phyloP scores from a whole-genome alignment of 1,139 yeast species.

The Taphrina pruni region DNA sequence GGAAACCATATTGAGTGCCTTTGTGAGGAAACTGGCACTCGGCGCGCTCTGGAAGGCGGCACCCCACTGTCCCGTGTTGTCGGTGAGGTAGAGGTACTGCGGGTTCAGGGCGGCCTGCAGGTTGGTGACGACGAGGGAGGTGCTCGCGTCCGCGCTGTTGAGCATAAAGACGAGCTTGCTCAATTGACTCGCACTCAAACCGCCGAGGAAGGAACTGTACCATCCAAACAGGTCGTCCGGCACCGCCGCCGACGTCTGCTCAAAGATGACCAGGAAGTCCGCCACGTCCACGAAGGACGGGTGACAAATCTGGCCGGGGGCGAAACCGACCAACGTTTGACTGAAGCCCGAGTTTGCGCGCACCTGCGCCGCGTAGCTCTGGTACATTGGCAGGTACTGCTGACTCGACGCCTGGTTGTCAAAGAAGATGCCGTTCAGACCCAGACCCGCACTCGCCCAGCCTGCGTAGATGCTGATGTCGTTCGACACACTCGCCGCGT shows the following conservation, averaged over 20 bases:
- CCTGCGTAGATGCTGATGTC: slow-evolving; percentile 30
- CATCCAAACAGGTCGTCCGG: slow-evolving; percentile 22
- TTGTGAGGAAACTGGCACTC: slow-evolving; percentile 3
- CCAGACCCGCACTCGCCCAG: slow-evolving; percentile 6
- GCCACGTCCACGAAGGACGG: slow-evolving; percentile 22
- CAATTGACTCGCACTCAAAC: slow-evolving; percentile 16
- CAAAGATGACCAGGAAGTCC: slow-evolving; percentile 30
- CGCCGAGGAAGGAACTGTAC: slow-evolving; percentile 25
- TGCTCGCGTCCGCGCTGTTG: slow-evolving; percentile 15
- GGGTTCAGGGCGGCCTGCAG: slow-evolving; percentile 24
- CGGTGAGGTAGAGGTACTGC: slow-evolving; percentile 21
- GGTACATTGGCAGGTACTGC: slow-evolving; percentile 14
- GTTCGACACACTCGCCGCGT: slow-evolving; percentile 10
- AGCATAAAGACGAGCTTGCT: slow-evolving; percentile 19
- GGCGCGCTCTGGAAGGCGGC: slow-evolving; percentile 25
- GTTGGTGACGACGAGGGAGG: slow-evolving; percentile 14
- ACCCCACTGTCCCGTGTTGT: slow-evolving; percentile 23
- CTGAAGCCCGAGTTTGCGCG: slow-evolving; percentile 13
- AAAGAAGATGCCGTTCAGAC: slow-evolving; percentile 23
- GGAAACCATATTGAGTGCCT: slow-evolving; percentile 1
- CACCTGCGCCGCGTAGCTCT: slow-evolving; percentile 17
- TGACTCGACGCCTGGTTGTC: slow-evolving; percentile 25
- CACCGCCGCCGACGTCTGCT: slow-evolving; percentile 13
- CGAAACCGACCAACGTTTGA: slow-evolving; percentile 6
- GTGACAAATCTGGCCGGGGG: slow-evolving; percentile 14